Percentiles rank a stretch among this genome's conserved stretches.
Conservation (phyloP, 225 moss, liverwort and hornwort species). For the Neckera pumila region DNA sequence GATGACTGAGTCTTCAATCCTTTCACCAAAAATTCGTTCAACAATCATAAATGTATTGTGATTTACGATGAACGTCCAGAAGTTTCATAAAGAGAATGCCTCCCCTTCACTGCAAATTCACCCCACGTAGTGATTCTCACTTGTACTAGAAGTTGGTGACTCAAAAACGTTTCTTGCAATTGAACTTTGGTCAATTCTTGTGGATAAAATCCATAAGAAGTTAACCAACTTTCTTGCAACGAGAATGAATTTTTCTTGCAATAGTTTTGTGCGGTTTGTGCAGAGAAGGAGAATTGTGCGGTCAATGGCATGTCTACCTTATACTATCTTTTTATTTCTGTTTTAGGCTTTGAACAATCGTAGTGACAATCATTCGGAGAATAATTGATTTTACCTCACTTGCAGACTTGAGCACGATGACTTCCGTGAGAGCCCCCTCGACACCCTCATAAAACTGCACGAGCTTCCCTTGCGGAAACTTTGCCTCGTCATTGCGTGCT, state of each 20-base stretch:
- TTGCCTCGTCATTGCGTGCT: not conserved
- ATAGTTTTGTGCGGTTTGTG: not conserved
- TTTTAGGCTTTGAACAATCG: not conserved
- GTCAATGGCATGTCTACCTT: not conserved
- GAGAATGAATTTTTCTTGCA: not conserved
- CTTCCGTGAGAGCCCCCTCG: constrained; percentile 5
- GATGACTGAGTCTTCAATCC: not conserved
- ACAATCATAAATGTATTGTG: not conserved
- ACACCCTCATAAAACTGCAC: constrained; percentile 23
- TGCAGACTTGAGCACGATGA: constrained; percentile 14
- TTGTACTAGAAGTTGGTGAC: not conserved
- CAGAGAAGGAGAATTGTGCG: not conserved
- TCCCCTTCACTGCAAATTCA: not conserved
- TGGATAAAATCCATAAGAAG: not conserved
- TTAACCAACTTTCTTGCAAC: not conserved
- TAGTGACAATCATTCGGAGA: not conserved
- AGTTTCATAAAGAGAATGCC: not conserved
- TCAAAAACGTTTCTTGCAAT: not conserved
- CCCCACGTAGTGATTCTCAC: not conserved
- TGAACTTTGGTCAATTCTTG: not conserved
- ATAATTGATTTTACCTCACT: constrained; percentile 15
- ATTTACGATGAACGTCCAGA: not conserved
- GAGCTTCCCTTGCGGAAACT: constrained; percentile 11
- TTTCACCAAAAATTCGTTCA: not conserved
- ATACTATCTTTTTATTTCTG: not conserved